Percentiles rank a stretch among this genome's conserved stretches.
phyloP scores from a whole-genome alignment of 768 basidiomycete species.

The Rhodotorula paludigena region DNA sequence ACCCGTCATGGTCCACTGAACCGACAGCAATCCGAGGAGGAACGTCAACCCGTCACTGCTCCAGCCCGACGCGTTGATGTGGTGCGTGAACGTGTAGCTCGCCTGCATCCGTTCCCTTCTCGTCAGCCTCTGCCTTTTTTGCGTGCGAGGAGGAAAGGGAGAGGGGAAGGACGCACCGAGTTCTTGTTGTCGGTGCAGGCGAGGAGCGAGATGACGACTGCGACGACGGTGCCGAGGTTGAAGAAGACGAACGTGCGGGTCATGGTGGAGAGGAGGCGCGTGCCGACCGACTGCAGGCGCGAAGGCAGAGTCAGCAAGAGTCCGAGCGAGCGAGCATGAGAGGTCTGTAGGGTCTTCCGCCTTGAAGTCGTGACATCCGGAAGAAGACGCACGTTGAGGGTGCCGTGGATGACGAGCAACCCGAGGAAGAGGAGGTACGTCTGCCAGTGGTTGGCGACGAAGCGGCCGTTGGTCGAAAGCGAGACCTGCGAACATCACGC shows the following conservation, averaged over 20 bases:
- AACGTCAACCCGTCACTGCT: slow-evolving; percentile 75
- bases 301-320: too few species aligned
- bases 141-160: too few species aligned
- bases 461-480: slow-evolving; percentile 46
- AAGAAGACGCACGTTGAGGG: slow-evolving; percentile 53
- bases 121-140: too few species aligned
- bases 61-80: slow-evolving; percentile 72
- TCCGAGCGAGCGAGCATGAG: neutral
- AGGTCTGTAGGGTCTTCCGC: neutral
- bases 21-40: slow-evolving; percentile 74
- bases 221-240: slow-evolving; percentile 73
- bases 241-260: slow-evolving; percentile 75
- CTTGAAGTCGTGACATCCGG: too few species aligned
- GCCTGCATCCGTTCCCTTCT: slow-evolving; percentile 46
- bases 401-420: slow-evolving; percentile 70
- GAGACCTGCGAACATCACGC: slow-evolving; percentile 20
- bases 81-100: slow-evolving; percentile 68
- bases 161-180: slow-evolving; percentile 18
- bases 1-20: slow-evolving; percentile 50
- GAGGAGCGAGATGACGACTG: slow-evolving; percentile 78
- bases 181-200: slow-evolving; percentile 57
- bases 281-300: slow-evolving; percentile 18
- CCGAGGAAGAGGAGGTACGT: slow-evolving; percentile 71
- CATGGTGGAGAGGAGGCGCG: slow-evolving; percentile 66
- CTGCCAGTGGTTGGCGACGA: slow-evolving; percentile 63